Percentiles rank a stretch among this genome's conserved stretches.
These are phyloP conservation scores for Nakaseomyces nivariensis DNA, from an alignment of 1,139 yeast genomes.

Conservation along the genomic window DNA sequence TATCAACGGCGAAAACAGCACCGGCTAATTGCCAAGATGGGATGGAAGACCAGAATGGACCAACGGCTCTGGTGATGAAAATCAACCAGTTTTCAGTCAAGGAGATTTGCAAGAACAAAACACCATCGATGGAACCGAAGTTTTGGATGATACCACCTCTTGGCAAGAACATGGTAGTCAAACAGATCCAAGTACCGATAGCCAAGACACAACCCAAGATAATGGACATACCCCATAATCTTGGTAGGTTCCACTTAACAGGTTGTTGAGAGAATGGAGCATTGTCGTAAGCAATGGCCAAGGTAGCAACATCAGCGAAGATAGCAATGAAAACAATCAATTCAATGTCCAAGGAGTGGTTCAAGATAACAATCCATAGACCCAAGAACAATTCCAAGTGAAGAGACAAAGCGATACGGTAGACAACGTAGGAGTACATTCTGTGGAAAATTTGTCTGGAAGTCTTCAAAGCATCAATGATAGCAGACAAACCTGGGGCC, in stretches of 20 bases:
- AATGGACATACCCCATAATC: conserved; percentile 94
- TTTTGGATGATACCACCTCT: conserved; percentile 88
- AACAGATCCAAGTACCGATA: conserved; percentile 84
- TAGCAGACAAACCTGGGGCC: conserved; percentile 94
- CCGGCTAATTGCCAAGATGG: conserved; percentile 95
- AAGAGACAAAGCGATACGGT: conserved; percentile 89
- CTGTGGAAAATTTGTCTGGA: conserved; percentile 97
- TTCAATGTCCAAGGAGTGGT: conserved; percentile 72
- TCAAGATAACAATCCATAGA: conserved; percentile 88
- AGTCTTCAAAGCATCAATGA: conserved; percentile 86
- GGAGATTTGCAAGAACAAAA: conserved; percentile 82
- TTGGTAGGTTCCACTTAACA: conserved; percentile 97
- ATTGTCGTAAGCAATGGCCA: conserved; percentile 91
- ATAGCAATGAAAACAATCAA: conserved; percentile 89
- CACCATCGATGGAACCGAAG: conserved; percentile 90
- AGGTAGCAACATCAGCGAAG: conserved; percentile 91
- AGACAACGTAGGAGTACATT: conserved; percentile 92
- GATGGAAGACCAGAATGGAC: conserved; percentile 87
- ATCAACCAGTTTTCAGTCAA: conserved; percentile 94
- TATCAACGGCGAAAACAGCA: conserved; percentile 82
- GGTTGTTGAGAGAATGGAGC: conserved; percentile 97
- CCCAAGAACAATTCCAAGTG: conserved; percentile 90
- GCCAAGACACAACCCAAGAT: conserved; percentile 75
- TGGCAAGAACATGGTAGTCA: conserved; percentile 80
- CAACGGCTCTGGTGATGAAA: conserved; percentile 90